Percentiles rank a stretch among this genome's conserved stretches.
Evolutionary conservation across 2,329 filamentous ascomycete genomes (phyloP).

Genomic region (Scopulariopsis brevicaulis): DNA sequence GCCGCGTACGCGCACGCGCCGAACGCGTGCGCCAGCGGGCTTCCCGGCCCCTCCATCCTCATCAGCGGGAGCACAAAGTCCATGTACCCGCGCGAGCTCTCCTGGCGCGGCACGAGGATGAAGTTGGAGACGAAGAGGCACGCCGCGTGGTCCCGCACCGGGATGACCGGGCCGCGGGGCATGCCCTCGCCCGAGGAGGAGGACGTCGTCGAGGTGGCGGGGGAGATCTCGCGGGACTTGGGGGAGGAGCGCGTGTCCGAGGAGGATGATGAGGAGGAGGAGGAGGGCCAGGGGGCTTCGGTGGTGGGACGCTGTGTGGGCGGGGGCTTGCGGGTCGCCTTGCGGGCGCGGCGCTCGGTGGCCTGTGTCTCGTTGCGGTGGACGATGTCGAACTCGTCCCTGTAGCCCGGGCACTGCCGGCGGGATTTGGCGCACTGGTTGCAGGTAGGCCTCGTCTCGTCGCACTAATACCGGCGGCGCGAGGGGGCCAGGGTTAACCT

Average conservation of each 20-base stretch:
- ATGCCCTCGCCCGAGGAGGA: constrained; percentile 13
- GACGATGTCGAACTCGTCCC: constrained; percentile 60
- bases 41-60: constrained; percentile 26
- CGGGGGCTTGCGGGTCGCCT: constrained; percentile 36
- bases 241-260: constrained; percentile 8
- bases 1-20: constrained; percentile 47
- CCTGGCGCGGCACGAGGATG: constrained; percentile 39
- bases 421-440: constrained; percentile 53
- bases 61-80: constrained; percentile 48
- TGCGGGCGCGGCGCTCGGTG: constrained; percentile 50
- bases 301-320: constrained; percentile 14
- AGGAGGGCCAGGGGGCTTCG: not conserved
- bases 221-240: constrained; percentile 10
- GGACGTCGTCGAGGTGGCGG: constrained; percentile 8
- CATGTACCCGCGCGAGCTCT: constrained; percentile 39
- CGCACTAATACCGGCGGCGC: constrained; percentile 35
- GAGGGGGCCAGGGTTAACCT: not conserved
- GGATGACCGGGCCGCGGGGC: constrained; percentile 25
- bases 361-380: constrained; percentile 63
- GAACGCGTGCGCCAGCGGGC: constrained; percentile 44
- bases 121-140: constrained; percentile 53
- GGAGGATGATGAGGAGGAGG: constrained; percentile 7
- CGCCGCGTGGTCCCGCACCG: constrained; percentile 41
- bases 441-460: constrained; percentile 56
- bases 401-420: constrained; percentile 54